A percentile compares a stretch with the other conserved stretches of the same genome.
Evolutionary conservation across 306 rosid genomes (phyloP).

Genomic region (Styphnolobium japonicum): DNA sequence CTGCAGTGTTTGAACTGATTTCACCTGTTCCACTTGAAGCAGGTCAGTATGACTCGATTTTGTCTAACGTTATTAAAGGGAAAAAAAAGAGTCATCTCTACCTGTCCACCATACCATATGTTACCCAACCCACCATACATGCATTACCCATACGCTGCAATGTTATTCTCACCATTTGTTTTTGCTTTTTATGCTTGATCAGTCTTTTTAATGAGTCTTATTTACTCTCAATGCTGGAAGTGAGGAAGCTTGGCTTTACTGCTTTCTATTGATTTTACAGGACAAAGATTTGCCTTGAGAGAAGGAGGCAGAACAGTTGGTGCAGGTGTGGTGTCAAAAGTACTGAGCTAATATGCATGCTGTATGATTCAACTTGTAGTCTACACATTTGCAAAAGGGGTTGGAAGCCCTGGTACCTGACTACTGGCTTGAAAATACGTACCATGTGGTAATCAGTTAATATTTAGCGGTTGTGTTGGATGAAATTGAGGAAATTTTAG

Average conservation of each 20-base stretch:
- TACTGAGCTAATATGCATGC: conserved; percentile 44
- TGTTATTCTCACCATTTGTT: background rate
- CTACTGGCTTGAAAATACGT: conserved; percentile 35
- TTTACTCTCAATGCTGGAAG: conserved; percentile 1
- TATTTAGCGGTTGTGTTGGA: conserved; percentile 30
- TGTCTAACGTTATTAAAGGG: background rate
- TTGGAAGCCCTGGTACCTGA: conserved; percentile 11
- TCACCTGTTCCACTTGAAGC: conserved; percentile 87
- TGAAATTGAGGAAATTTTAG: conserved; percentile 35
- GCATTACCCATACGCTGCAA: background rate
- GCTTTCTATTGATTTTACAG: conserved; percentile 45
- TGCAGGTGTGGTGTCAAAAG: conserved; percentile 98
- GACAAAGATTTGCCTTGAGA: conserved; percentile 98
- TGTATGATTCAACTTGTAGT: conserved; percentile 19
- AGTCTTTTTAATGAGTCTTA: background rate
- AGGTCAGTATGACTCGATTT: conserved; percentile 48
- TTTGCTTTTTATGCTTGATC: background rate
- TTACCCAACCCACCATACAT: background rate
- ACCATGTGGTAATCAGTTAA: conserved; percentile 36
- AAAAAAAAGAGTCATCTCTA: background rate
- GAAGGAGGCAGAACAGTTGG: conserved; percentile 99
- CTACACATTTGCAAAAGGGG: conserved; percentile 28
- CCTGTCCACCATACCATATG: background rate
- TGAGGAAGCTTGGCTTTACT: background rate
- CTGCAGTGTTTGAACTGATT: conserved; percentile 82